A percentile compares a stretch with the other conserved stretches of the same genome.
These are phyloP conservation scores for Neurospora crassa DNA, from an alignment of 2,329 filamentous ascomycete species.

Conservation along the genomic window DNA sequence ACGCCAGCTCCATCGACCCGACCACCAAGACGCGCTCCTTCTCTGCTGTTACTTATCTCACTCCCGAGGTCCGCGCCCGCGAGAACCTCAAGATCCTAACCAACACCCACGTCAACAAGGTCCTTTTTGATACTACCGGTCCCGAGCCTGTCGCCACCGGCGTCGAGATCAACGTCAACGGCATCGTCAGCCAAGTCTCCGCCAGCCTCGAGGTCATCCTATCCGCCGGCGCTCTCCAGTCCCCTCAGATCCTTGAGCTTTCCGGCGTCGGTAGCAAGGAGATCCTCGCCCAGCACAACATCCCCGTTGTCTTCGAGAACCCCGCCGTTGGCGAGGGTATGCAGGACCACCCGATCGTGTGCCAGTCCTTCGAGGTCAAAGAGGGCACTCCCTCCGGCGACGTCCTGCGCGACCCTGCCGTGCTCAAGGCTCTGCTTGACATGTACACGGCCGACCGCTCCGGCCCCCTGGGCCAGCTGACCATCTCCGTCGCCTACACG, in stretches of 20 bases:
- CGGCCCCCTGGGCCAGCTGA: constrained; percentile 29
- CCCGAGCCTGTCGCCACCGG: constrained; percentile 23
- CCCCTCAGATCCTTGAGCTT: constrained; percentile 25
- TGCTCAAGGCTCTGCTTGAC: constrained; percentile 22
- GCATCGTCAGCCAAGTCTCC: constrained; percentile 10
- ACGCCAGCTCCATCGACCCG: constrained; percentile 14
- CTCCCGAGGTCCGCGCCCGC: constrained; percentile 22
- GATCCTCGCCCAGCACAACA: constrained; percentile 30
- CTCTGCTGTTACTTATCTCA: constrained; percentile 25
- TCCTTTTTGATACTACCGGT: constrained; percentile 20
- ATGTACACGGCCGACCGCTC: constrained; percentile 25
- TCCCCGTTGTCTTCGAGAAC: constrained; percentile 30
- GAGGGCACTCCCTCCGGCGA: constrained; percentile 28
- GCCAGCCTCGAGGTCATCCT: constrained; percentile 29
- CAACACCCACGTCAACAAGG: constrained; percentile 24
- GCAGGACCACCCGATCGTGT: constrained; percentile 33
- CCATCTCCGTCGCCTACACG: constrained; percentile 27
- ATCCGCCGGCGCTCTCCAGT: constrained; percentile 29
- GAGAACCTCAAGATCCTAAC: constrained; percentile 26
- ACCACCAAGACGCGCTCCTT: constrained; percentile 19
- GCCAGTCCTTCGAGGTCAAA: constrained; percentile 30
- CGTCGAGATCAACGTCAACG: constrained; percentile 22
- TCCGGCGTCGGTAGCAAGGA: constrained; percentile 29
- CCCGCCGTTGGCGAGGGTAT: constrained; percentile 35
- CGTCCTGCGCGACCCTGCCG: constrained; percentile 24